Base-by-base conservation (phyloP, 371 early-diverging fungal species). In the Furculomyces boomerangus region DNA sequence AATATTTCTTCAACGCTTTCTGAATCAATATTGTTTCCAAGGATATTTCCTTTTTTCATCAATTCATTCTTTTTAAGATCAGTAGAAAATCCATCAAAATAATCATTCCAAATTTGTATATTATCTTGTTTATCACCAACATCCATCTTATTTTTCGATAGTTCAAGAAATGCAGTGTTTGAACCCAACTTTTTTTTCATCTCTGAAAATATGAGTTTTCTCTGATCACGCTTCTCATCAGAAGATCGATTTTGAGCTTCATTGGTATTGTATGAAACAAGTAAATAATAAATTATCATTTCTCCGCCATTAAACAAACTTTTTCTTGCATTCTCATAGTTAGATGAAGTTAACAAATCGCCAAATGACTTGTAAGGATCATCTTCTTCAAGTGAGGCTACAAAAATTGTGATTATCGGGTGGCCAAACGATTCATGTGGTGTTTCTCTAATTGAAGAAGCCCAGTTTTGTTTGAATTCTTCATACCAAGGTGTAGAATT, bases 381-480 rank as follows among this genome's bases (percentile, higher is more conserved):
- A 0, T 79, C 71, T 40, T 85, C 77, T 0, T 76, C 59, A 0
- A 89, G 81, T 0, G 92, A 84, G 14, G 83, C 79, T 8, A 81
- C 88, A 46, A 86, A 70, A 44, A 93, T 57, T 69, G 86, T 80
- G 7, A 88, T 89, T 0, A 93, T 83, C 1, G 96, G 94, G 60
- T 93, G 93, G 54, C 88, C 85, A 62, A 96, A 93, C 3, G 90
- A 80, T 59, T 93, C 92, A 57, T 93, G 89, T 56, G 92, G 92
- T 0, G 84, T 74, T 7, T 80, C 73, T 1, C 82, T 84, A 52
- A 77, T 72, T 18, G 74, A 64, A 30, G 73, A 70, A 20, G 86
- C 71, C 52, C 87, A 70, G 25, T 76, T 64, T 32, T 81, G 70
- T 31, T 84, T 73, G 60, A 88, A 93, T 57, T 74, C 65, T 5